Percentiles rank a stretch among this genome's conserved stretches.
phyloP scores from a whole-genome alignment of 2,329 filamentous ascomycete species.

The Aspergillus niger region DNA sequence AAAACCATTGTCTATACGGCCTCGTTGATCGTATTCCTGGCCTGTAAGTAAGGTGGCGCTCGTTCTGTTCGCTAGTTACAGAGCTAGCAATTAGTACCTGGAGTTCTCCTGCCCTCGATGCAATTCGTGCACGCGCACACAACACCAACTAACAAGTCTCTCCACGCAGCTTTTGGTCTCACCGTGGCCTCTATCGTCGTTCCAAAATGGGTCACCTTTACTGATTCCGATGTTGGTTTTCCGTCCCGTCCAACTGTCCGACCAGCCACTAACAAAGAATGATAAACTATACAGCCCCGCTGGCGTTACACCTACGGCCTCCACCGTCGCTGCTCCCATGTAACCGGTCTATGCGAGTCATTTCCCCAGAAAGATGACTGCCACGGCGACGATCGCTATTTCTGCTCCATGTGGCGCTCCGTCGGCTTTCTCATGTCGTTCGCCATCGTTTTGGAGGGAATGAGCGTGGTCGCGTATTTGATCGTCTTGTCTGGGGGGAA shows the following conservation, averaged over 20 bases:
- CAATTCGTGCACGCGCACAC: not conserved
- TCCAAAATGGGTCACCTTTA: constrained; percentile 52
- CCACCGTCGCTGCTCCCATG: constrained; percentile 75
- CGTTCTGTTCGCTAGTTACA: not conserved
- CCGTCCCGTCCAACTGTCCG: not conserved
- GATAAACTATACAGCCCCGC: constrained; percentile 41
- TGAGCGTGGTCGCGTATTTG: constrained; percentile 74
- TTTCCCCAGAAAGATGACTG: constrained; percentile 73
- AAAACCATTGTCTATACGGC: constrained; percentile 51
- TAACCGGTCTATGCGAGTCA: constrained; percentile 55
- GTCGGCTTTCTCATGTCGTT: constrained; percentile 87
- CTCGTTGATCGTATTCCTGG: constrained; percentile 48
- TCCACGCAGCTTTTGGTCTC: constrained; percentile 43
- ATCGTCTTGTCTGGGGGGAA: constrained; percentile 78
- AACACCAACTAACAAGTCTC: not conserved
- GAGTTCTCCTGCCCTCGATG: not conserved
- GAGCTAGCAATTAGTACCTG: not conserved
- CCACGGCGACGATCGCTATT: constrained; percentile 66
- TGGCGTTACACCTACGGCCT: constrained; percentile 72
- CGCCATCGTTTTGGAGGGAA: constrained; percentile 77
- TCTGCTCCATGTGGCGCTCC: constrained; percentile 90
- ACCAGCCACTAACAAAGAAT: not conserved
- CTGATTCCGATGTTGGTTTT: constrained; percentile 44
- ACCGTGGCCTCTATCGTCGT: constrained; percentile 50
- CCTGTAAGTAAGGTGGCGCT: constrained; percentile 35